phyloP scores from a whole-genome alignment of 768 basidiomycete genomes.

The Podaxis sp. region DNA sequence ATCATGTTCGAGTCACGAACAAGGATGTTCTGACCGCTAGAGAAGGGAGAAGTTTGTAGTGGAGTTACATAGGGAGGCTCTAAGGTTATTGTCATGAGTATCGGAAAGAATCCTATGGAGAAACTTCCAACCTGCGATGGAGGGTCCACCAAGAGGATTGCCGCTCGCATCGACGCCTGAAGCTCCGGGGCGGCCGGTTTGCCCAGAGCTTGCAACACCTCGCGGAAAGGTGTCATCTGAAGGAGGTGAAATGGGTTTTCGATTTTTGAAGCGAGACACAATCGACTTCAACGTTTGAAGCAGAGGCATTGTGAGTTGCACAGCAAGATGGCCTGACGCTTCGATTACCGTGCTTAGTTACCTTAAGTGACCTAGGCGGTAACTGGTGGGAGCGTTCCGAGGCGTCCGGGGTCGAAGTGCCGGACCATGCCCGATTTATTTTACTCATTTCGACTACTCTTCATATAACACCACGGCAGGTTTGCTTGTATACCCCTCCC shows the following conservation, averaged over 20 bases:
- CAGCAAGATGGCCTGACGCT: neutral
- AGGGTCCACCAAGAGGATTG: too few relatives aligned
- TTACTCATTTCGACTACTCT: neutral
- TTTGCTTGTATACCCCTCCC: neutral
- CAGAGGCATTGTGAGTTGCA: neutral
- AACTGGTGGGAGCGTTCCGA: neutral
- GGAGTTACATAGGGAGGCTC: neutral
- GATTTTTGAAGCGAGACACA: neutral
- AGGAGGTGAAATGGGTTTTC: neutral
- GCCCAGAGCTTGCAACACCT: neutral
- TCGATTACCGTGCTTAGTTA: neutral
- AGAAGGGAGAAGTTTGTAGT: neutral
- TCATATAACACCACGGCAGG: neutral
- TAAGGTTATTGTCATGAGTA: neutral
- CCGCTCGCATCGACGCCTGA: too few relatives aligned
- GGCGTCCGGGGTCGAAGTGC: neutral
- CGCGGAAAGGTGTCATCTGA: neutral
- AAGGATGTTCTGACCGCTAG: neutral
- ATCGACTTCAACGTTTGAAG: neutral
- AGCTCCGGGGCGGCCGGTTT: too few relatives aligned
- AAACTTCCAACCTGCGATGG: too few relatives aligned
- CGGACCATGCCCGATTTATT: neutral
- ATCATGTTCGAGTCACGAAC: neutral
- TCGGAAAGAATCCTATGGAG: too few relatives aligned
- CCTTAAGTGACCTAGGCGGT: neutral